phyloP scores from a whole-genome alignment of 2,329 filamentous ascomycete species.

The Apiospora sp. region DNA sequence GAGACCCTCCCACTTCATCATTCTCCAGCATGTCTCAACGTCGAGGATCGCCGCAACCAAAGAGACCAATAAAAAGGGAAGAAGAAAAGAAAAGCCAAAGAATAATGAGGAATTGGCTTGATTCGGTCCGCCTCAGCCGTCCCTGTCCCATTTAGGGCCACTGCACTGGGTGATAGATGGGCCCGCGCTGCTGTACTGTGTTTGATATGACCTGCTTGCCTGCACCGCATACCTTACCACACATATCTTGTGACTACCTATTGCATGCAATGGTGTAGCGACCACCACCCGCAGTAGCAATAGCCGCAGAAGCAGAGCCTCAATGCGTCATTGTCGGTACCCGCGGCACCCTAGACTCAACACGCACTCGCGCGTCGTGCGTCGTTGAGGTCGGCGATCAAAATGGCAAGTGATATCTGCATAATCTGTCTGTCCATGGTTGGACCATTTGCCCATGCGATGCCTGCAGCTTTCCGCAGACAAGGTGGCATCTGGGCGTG shows the following conservation, averaged over 20 bases:
- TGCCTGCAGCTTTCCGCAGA: neutral
- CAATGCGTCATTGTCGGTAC: constrained; percentile 11
- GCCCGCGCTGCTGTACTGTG: neutral
- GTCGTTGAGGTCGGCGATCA: constrained; percentile 2
- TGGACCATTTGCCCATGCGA: neutral
- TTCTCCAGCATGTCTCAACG: constrained; percentile 12
- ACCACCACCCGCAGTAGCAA: neutral
- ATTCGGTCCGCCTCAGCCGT: constrained; percentile 16
- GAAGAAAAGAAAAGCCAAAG: neutral
- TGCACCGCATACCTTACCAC: no score
- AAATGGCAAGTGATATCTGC: constrained; percentile 12
- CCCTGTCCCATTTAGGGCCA: neutral
- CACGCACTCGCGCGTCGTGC: neutral
- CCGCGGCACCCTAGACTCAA: constrained; percentile 4
- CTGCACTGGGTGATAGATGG: neutral
- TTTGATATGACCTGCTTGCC: neutral
- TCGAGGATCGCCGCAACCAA: neutral
- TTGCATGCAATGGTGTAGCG: no score
- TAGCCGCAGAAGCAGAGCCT: constrained; percentile 3
- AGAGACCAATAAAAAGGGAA: neutral
- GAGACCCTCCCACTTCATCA: neutral
- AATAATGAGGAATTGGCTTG: neutral
- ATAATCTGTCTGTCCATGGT: neutral
- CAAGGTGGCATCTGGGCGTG: neutral
- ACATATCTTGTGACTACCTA: neutral